phyloP scores from a whole-genome alignment of 2,329 filamentous ascomycete genomes.

The Cytospora piceae region DNA sequence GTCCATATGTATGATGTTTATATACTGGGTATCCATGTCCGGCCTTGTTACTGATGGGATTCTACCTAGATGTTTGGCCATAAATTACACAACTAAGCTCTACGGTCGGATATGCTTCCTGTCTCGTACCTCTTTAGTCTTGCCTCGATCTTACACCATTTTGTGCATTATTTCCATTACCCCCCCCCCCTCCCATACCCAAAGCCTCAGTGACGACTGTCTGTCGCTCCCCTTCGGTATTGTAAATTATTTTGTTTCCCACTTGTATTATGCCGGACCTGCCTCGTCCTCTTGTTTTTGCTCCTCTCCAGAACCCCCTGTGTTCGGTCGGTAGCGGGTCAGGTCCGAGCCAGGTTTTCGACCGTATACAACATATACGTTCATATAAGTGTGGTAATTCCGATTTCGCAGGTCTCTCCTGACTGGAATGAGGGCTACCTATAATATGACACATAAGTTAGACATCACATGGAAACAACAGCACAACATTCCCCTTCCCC shows the following conservation, averaged over 20 bases:
- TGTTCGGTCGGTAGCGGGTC: conserved; percentile 6
- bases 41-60: no score
- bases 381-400: conserved; percentile 53
- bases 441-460: neutral
- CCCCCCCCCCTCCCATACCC: neutral
- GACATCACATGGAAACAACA: neutral
- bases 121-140: neutral
- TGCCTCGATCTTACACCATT: neutral
- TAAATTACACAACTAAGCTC: no score
- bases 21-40: no score
- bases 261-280: neutral
- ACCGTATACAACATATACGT: conserved; percentile 55
- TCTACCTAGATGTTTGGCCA: no score
- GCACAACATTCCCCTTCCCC: no score
- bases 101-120: no score
- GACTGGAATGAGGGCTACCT: conserved; percentile 55
- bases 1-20: no score
- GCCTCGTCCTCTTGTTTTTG: neutral
- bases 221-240: neutral
- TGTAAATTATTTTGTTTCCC: neutral
- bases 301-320: neutral
- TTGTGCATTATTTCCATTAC: neutral
- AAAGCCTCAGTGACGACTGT: neutral
- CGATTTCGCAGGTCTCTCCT: conserved; percentile 51
- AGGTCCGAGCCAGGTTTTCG: conserved; percentile 46